These are phyloP conservation scores for Skeletonema marinoi DNA, from an alignment of 108 stramenopile genomes.

Conservation along the genomic window DNA sequence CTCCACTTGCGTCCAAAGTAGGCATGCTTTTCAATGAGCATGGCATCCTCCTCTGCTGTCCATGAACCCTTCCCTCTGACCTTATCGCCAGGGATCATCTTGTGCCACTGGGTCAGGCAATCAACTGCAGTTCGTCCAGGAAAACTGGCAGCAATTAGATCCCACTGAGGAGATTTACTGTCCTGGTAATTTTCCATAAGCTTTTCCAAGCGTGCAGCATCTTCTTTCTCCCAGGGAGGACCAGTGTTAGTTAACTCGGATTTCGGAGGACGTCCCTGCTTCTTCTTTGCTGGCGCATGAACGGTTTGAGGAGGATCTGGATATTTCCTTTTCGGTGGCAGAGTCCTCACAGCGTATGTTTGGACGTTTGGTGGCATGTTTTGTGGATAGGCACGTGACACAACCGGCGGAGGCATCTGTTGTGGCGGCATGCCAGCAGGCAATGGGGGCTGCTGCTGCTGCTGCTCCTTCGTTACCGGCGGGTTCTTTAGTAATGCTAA, in stretches of 20 bases:
- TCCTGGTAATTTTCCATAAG: constrained; percentile 5
- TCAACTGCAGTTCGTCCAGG: constrained; percentile 70
- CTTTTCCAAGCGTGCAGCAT: neutral
- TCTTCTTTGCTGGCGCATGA: neutral
- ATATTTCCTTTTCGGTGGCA: neutral
- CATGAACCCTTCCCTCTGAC: constrained; percentile 88
- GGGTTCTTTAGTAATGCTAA: neutral
- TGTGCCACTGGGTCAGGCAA: constrained; percentile 79
- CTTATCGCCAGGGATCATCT: constrained; percentile 64
- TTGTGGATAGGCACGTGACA: neutral
- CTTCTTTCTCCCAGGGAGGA: neutral
- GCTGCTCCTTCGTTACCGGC: neutral
- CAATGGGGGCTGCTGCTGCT: neutral
- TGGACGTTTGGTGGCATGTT: neutral
- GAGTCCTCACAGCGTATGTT: neutral
- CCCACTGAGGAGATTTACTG: constrained; percentile 71
- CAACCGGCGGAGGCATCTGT: neutral
- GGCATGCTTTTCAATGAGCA: constrained; percentile 61
- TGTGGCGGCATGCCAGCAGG: neutral
- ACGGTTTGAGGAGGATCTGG: neutral
- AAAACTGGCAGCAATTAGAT: constrained; percentile 73
- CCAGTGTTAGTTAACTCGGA: neutral
- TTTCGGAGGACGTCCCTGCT: constrained; percentile 1
- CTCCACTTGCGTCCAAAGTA: constrained; percentile 91
- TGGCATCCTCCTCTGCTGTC: constrained; percentile 78